phyloP scores from a whole-genome alignment of 768 basidiomycete species.

The Suillus occidentalis region DNA sequence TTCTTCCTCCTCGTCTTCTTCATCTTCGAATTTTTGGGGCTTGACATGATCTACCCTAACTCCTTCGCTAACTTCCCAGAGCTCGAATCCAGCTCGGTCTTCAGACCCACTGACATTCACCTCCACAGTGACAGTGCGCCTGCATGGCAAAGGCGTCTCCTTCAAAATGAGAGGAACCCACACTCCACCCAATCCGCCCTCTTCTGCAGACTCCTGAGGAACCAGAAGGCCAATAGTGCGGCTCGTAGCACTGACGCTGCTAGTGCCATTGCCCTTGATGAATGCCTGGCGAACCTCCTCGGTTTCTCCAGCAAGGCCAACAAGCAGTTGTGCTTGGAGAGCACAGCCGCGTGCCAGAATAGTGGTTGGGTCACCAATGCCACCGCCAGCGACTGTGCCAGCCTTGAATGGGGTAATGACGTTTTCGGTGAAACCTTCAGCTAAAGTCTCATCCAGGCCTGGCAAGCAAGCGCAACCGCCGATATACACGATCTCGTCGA shows the following conservation, averaged over 20 bases:
- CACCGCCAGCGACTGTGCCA: slow-evolving; percentile 70
- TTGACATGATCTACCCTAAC: slow-evolving; percentile 61
- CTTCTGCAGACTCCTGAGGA: slow-evolving; percentile 45
- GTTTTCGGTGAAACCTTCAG: slow-evolving; percentile 57
- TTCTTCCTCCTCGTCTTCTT: slow-evolving; percentile 51
- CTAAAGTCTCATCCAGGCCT: slow-evolving; percentile 64
- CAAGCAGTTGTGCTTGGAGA: slow-evolving; percentile 66
- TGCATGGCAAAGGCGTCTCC: slow-evolving; percentile 70
- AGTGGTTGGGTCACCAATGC: slow-evolving; percentile 75
- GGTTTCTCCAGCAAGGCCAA: slow-evolving; percentile 46
- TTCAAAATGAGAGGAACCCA: slow-evolving; percentile 68
- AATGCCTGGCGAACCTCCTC: slow-evolving; percentile 55
- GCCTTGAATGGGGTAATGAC: slow-evolving; percentile 64
- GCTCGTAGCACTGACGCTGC: slow-evolving; percentile 54
- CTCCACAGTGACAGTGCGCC: slow-evolving; percentile 59
- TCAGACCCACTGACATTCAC: slow-evolving; percentile 45
- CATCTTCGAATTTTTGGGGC: slow-evolving; percentile 43
- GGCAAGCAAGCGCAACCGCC: slow-evolving; percentile 76
- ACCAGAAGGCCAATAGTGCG: slow-evolving; percentile 67
- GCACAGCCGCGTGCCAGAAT: slow-evolving; percentile 78
- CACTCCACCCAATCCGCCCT: slow-evolving; percentile 52
- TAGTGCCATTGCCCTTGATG: slow-evolving; percentile 38
- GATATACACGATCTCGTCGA: slow-evolving; percentile 80
- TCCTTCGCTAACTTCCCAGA: slow-evolving; percentile 76
- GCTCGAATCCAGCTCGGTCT: slow-evolving; percentile 55